These are phyloP conservation scores for Diutina ranongensis DNA, from an alignment of 1,139 yeast genomes.

Conservation along the genomic window DNA sequence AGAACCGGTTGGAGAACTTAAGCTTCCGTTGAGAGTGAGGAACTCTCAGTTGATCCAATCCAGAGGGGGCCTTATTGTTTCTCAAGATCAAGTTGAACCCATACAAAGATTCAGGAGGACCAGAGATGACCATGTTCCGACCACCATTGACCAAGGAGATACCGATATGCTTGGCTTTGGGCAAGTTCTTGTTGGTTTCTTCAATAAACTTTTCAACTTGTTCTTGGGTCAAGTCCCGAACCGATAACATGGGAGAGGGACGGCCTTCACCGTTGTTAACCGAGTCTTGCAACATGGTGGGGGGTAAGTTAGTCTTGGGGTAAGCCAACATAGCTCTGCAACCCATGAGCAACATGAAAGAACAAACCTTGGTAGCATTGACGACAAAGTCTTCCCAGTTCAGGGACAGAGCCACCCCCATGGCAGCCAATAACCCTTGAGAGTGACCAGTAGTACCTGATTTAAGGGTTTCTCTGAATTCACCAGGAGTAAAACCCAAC, in stretches of 20 bases:
- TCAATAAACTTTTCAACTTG: conserved; percentile 74
- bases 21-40: conserved; percentile 91
- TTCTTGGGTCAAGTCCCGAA: conserved; percentile 71
- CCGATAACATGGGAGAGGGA: conserved; percentile 95
- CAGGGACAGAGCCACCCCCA: conserved; percentile 77
- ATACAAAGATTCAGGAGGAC: conserved; percentile 97
- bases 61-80: conserved; percentile 90
- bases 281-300: conserved; percentile 86
- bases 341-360: conserved; percentile 86
- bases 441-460: conserved; percentile 96
- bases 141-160: conserved; percentile 93
- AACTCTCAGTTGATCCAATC: conserved; percentile 88
- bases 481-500: conserved; percentile 84
- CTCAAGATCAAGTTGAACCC: conserved; percentile 89
- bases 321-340: conserved; percentile 81
- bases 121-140: conserved; percentile 87
- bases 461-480: conserved; percentile 51
- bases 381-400: conserved; percentile 75
- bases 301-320: conserved; percentile 92
- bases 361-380: conserved; percentile 66
- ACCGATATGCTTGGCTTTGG: conserved; percentile 80
- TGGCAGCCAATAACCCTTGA: conserved; percentile 91
- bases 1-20: conserved; percentile 83
- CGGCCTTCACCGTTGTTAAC: conserved; percentile 91
- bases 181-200: conserved; percentile 87